Conservation (phyloP, 2,329 filamentous ascomycete species). For the Whalleya microplaca region DNA sequence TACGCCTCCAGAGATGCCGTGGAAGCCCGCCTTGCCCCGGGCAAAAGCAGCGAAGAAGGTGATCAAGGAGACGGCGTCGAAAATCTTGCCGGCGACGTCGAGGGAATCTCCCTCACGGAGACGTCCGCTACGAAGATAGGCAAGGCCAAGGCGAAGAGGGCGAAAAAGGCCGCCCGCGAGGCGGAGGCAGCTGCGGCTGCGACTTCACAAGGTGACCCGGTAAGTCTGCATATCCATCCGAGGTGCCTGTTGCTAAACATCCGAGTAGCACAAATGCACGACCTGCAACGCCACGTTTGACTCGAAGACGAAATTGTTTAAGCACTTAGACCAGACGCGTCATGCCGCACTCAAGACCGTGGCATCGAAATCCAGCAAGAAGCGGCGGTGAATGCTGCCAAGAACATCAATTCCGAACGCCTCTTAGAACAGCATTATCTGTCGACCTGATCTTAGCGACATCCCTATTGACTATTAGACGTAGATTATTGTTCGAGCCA, state of each 20-base stretch:
- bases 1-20: slow-evolving; percentile 52
- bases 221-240: slow-evolving; percentile 33
- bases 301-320: slow-evolving; percentile 73
- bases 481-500: too few relatives aligned
- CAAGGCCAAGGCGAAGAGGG: slow-evolving; percentile 55
- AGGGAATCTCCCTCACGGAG: slow-evolving; percentile 34
- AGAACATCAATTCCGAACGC: too few relatives aligned
- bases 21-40: slow-evolving; percentile 43
- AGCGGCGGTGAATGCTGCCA: slow-evolving; percentile 42
- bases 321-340: slow-evolving; percentile 67
- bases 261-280: slow-evolving; percentile 47
- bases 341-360: slow-evolving; percentile 61
- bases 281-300: slow-evolving; percentile 52
- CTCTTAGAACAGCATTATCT: neutral
- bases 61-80: slow-evolving; percentile 10
- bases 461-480: too few relatives aligned
- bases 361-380: slow-evolving; percentile 38
- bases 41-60: slow-evolving; percentile 13
- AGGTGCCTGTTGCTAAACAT: slow-evolving; percentile 4
- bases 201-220: slow-evolving; percentile 38
- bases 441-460: too few relatives aligned
- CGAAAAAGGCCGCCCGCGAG: slow-evolving; percentile 50
- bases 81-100: slow-evolving; percentile 19
- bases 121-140: slow-evolving; percentile 47
- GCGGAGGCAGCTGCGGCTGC: slow-evolving; percentile 30